Base-by-base conservation (phyloP, 176 grass and related monocot genomes). In the Alopecurus myosuroides region DNA sequence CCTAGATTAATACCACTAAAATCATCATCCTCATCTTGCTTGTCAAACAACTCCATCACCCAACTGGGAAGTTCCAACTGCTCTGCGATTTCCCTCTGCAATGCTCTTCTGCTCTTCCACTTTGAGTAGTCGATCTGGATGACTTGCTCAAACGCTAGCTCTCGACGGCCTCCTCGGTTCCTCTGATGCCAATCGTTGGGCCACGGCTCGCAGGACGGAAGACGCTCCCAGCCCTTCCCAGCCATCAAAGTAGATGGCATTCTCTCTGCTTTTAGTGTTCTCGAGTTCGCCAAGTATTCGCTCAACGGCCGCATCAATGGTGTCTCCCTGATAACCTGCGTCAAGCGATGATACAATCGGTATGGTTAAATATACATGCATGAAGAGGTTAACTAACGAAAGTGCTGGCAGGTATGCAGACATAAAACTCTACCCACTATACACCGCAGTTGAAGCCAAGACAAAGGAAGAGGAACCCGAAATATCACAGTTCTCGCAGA, bases 11-110 rank as follows among this genome's bases (percentile, higher is more conserved):
- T 31, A 12, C 44, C 33, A 2, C 6, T 36, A 26, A 62, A 81
- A 25, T 81, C 63, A 22, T 81, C 79, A 1, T 81, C 79, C 7
- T 81, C 45, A 1, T 81, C 79, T 55, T 70, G 64, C 64, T 4
- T 55, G 4, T 70, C 79, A 5, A 82, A 40, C 13, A 56, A 4
- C 1, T 49, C 8, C 20, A 10, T 40, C 9, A 69, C 20, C 20
- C 19, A 6, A n/a, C 1, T 1, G 4, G 66, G 35, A 40, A 69
- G 66, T 4, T 23, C 12, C 35, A 69, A 9, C 35, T 40, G 66
- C 35, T 69, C 66, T 69, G 66, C 0, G 19, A 69, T 69, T 69
- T 37, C 20, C 35, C 66, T n/a, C 35, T 40, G 66, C 19, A 69
- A 4, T 37, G 35, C 20, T 69, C 66, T 69, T 40, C 4, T 69